Evolutionary conservation across 2,329 filamentous ascomycete genomes (phyloP), one percentile per base, ranked within the genome.

Genomic region (Verticillium isaacii): DNA sequence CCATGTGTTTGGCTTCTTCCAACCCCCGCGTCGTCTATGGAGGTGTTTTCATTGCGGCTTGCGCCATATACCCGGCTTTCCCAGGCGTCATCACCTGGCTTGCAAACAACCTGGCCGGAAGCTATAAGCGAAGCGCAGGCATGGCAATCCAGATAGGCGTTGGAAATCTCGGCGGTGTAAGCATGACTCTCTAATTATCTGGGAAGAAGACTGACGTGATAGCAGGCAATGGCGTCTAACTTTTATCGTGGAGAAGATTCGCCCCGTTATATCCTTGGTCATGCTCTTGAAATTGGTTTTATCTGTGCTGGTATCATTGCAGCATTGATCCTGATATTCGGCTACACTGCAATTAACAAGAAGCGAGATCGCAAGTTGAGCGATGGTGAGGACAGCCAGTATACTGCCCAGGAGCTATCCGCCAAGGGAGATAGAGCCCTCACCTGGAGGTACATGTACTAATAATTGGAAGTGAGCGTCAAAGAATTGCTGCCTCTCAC

Each of bases 51-150:
- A 77, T 96, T 0, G 89, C 86, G 0, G 89, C 91, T 0, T 83
- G 91, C 62, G 89, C 90, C 2, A 93, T 95, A 61, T 95, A 94
- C 66, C 91, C 92, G 0, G 87, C 85, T 32, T 90, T 95, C 62
- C 80, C 91, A 0, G 93, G 93, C 60, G 89, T 89, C 0, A 89
- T 96, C 58, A 82, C 89, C 0, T 96, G 92, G 92, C 78, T 88
- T 0, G 84, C 85, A 37, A 96, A 95, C 72, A 96, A 96, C 63
- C 81, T 90, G 12, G 87, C 93, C 61, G 80, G 81, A 0, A 79
- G 76, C 56, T 82, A 81, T 72, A 96, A 96, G 73, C 79, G 87
- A 5, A 82, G 82, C 9, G 83, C 81, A 0, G 87, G 86, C 1
- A 89, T 89, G 82, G 87, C 86, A 0, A 74, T 89, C 14, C 85